Evolutionary conservation across 495 filamentous ascomycete genomes (phyloP).

Genomic region (Tuber calosporum): DNA sequence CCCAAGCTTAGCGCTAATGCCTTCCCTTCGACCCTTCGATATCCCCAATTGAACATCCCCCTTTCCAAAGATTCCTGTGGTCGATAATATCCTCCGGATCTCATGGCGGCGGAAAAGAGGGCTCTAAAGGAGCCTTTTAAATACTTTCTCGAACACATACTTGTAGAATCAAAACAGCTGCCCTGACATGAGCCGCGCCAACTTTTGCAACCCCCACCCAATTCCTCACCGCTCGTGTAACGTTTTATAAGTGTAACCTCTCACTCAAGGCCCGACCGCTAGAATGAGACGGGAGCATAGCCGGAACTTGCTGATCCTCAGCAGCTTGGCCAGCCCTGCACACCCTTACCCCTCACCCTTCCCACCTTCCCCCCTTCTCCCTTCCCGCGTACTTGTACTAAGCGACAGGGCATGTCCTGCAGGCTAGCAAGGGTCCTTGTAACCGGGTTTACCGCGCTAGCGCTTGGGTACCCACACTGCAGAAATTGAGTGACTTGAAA

Average conservation of each 20-base stretch:
- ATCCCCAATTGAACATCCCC: not conserved
- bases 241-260: not conserved
- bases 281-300: not conserved
- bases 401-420: not conserved
- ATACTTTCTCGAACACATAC: not conserved
- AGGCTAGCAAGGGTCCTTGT: not conserved
- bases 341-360: not conserved
- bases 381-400: not conserved
- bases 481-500: not conserved
- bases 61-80: not conserved
- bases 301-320: not conserved
- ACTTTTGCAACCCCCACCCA: not conserved
- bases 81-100: not conserved
- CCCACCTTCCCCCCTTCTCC: not conserved
- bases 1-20: not conserved
- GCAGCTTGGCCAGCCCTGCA: not conserved
- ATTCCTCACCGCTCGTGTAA: not conserved
- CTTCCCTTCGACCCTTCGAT: not conserved
- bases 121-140: not conserved
- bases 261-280: not conserved
- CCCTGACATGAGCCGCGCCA: not conserved
- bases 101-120: not conserved
- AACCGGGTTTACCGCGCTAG: not conserved
- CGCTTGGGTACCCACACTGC: not conserved
- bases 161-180: not conserved